These are phyloP conservation scores for Cyberlindnera saturnus DNA, from an alignment of 805 yeast species.

Conservation along the genomic window DNA sequence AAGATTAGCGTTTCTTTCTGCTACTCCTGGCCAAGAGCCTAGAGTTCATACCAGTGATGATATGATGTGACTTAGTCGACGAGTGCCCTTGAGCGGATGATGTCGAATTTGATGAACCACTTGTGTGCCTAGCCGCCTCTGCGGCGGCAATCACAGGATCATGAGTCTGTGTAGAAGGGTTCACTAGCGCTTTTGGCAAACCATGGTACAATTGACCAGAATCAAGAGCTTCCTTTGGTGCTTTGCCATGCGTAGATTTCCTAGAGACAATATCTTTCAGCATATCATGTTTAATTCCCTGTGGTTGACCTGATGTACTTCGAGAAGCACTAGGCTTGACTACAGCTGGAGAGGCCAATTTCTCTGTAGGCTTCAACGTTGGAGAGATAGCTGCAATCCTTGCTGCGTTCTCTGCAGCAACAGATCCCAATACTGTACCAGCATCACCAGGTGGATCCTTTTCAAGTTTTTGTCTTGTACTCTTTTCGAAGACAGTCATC, in stretches of 20 bases:
- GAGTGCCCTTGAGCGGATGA: not conserved
- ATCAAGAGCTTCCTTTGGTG: conserved; percentile 23
- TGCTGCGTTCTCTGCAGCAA: conserved; percentile 34
- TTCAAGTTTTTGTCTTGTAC: conserved; percentile 21
- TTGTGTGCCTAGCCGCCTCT: conserved; percentile 17
- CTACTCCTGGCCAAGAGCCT: conserved; percentile 49
- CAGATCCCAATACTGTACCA: conserved; percentile 28
- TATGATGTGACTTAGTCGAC: conserved; percentile 13
- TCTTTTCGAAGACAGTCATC: conserved; percentile 40
- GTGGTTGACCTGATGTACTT: not conserved
- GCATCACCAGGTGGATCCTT: conserved; percentile 26
- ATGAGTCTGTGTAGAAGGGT: not conserved
- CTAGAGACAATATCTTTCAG: conserved; percentile 30
- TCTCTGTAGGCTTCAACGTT: conserved; percentile 4
- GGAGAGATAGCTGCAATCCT: conserved; percentile 17
- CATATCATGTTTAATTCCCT: conserved; percentile 22
- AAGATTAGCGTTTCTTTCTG: conserved; percentile 16
- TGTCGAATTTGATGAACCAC: not conserved
- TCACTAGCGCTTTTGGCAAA: conserved; percentile 20
- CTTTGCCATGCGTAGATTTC: conserved; percentile 11
- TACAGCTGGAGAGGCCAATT: not conserved
- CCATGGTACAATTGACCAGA: conserved; percentile 29
- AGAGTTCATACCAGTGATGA: conserved; percentile 53
- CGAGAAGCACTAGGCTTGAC: not conserved
- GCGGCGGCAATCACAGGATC: conserved; percentile 20